phyloP scores from a whole-genome alignment of 495 filamentous ascomycete species.

The Parathielavia appendiculata region DNA sequence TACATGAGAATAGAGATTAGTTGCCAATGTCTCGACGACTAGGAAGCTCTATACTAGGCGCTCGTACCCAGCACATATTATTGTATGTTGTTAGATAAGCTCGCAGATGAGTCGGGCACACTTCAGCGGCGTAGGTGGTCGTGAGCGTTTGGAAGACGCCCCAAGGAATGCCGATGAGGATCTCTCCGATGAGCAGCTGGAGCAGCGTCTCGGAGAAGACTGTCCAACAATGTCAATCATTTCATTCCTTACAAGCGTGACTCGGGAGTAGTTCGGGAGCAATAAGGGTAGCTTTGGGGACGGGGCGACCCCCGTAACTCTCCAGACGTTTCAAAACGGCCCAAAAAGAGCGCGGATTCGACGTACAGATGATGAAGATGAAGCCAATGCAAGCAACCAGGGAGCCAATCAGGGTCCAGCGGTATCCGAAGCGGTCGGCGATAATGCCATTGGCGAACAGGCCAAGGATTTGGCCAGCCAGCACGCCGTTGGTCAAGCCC shows the following conservation, averaged over 20 bases:
- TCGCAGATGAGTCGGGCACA: slow-evolving; percentile 51
- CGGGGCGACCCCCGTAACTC: too few species aligned
- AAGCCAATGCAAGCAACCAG: slow-evolving; percentile 53
- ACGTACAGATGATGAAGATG: slow-evolving; percentile 56
- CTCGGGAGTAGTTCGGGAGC: too few species aligned
- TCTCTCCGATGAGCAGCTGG: slow-evolving; percentile 58
- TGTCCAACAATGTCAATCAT: too few species aligned
- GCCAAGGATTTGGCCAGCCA: slow-evolving; percentile 22
- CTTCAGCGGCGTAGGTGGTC: slow-evolving; percentile 55
- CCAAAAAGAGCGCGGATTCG: too few species aligned
- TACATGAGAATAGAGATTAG: too few species aligned
- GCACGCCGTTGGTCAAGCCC: slow-evolving; percentile 7
- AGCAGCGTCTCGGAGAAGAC: slow-evolving; percentile 59
- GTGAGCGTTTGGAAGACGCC: slow-evolving; percentile 55
- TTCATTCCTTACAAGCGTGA: too few species aligned
- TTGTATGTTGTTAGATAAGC: slow-evolving; percentile 62
- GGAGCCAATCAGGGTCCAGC: slow-evolving; percentile 38
- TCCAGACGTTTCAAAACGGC: too few species aligned
- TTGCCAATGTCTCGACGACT: too few species aligned
- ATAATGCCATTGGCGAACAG: slow-evolving; percentile 21
- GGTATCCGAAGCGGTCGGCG: slow-evolving; percentile 9
- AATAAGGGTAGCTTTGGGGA: too few species aligned
- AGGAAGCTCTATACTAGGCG: too few species aligned
- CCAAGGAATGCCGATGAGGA: slow-evolving; percentile 70
- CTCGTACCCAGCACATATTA: slow-evolving; percentile 68